Base-by-base conservation (phyloP, 2,329 filamentous ascomycete species). In the Cercospora sp. region DNA sequence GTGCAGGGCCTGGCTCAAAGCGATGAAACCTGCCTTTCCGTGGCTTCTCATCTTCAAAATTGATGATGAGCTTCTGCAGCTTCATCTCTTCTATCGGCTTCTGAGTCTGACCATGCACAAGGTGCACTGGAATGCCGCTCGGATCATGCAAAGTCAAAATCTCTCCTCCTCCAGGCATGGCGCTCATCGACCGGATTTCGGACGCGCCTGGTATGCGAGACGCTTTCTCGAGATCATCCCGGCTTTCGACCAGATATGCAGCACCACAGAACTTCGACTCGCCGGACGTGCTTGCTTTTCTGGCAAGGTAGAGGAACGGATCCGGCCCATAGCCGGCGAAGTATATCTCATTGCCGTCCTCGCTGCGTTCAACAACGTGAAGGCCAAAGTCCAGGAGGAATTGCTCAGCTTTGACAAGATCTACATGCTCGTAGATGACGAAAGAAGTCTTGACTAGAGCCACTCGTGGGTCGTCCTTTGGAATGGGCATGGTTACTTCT, bases 361-460 rank as follows among this genome's bases (percentile, higher is more conserved):
- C 77, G 2, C 76, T 80, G 61, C 74, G 74, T 66, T 82, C 79
- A 5, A 74, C 77, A 10, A 82, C 73, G 57, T 79, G 76, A 78
- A 82, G 80, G 26, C 81, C 81, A 71, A 83, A 83, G 68, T 83
- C 81, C 73, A 67, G 75, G 61, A 81, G 76, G 73, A 82, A 86
- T 2, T 75, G 80, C 4, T 82, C 84, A 55, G 85, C 85, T 66
- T 80, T 76, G 24, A 80, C 77, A 3, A 86, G 76, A 66, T 86
- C 81, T 0, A 83, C 82, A 69, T 86, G 85, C 67, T 85, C 84
- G 72, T 87, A 87, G 5, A 57, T 57, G 12, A 57, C 53, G 12
- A 57, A 57, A 4, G 53, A 57, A 8, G 53, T 57, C 53, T 57
- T 57, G 53, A 57, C 53, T 6, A 57, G 53, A n/a, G 53, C 53